A percentile compares a stretch with the other conserved stretches of the same genome.
phyloP scores from a whole-genome alignment of 768 basidiomycete species.

The Astraeus odoratus region DNA sequence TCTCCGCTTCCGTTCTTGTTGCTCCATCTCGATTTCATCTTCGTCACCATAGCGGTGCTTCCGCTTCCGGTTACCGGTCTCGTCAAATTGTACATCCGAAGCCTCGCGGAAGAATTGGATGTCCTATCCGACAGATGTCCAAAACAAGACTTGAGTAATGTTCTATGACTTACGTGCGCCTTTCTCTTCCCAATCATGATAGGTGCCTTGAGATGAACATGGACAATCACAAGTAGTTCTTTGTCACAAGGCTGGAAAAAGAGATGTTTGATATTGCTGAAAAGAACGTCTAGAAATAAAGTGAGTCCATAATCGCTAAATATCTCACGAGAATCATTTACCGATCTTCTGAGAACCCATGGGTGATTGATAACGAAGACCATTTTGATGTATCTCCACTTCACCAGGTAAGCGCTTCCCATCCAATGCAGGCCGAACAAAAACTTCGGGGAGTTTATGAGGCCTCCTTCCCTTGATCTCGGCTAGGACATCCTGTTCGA shows the following conservation, averaged over 20 bases:
- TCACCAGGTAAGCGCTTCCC: slow-evolving; percentile 96
- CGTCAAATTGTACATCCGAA: slow-evolving; percentile 95
- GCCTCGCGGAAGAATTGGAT: slow-evolving; percentile 98
- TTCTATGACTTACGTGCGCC: slow-evolving; percentile 59
- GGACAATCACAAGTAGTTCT: slow-evolving; percentile 90
- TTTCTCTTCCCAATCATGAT: slow-evolving; percentile 99
- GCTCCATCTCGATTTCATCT: slow-evolving; percentile 98
- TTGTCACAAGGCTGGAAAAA: slow-evolving; percentile 99
- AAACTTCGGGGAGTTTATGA: slow-evolving; percentile 82
- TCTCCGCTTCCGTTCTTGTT: slow-evolving; percentile 88
- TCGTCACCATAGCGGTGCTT: slow-evolving; percentile 97
- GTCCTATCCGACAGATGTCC: slow-evolving; percentile 73
- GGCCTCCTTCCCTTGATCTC: slow-evolving; percentile 89
- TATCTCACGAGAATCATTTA: slow-evolving; percentile 28
- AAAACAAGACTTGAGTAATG: neutral
- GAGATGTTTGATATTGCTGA: slow-evolving; percentile 95
- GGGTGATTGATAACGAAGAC: slow-evolving; percentile 85
- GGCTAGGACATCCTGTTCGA: slow-evolving; percentile 86
- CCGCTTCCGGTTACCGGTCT: slow-evolving; percentile 97
- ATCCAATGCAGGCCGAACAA: slow-evolving; percentile 88
- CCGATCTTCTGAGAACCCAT: slow-evolving; percentile 88
- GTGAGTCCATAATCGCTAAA: too few species aligned
- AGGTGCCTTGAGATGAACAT: slow-evolving; percentile 87
- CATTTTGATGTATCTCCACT: slow-evolving; percentile 96
- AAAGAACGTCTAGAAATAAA: slow-evolving; percentile 66